phyloP scores from a whole-genome alignment of 768 basidiomycete genomes.

The Mycena latifolia region DNA sequence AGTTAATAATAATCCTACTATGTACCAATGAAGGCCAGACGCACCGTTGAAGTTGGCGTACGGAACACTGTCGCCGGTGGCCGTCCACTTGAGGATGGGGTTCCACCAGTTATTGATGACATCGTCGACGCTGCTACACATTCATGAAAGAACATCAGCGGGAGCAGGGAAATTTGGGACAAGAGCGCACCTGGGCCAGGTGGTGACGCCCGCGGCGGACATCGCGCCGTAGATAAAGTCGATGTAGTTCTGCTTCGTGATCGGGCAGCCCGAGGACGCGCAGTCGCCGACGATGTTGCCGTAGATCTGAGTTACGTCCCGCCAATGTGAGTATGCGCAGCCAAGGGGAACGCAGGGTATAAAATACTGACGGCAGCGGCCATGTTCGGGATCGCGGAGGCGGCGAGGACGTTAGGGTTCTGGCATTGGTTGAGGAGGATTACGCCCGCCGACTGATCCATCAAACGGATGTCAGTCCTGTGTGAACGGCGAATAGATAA shows the following conservation, averaged over 20 bases:
- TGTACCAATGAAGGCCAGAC: constrained; percentile 25
- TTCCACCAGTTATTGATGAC: background rate
- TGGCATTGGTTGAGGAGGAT: constrained; percentile 32
- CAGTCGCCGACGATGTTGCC: constrained; percentile 36
- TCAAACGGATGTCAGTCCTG: background rate
- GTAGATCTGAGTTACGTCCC: constrained; percentile 19
- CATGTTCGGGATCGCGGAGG: constrained; percentile 23
- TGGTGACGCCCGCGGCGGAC: constrained; percentile 22
- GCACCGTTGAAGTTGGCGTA: constrained; percentile 1
- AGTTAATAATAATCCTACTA: background rate
- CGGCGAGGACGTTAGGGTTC: constrained; percentile 18
- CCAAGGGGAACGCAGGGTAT: no score
- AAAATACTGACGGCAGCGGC: constrained; percentile 13
- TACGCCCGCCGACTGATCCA: constrained; percentile 11
- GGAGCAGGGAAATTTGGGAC: background rate
- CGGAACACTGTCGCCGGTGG: background rate
- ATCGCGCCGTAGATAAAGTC: constrained; percentile 38
- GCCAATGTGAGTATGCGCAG: no score
- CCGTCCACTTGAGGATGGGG: background rate
- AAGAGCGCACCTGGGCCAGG: constrained; percentile 25
- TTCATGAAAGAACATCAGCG: background rate
- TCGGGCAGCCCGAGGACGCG: constrained; percentile 28
- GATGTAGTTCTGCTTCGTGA: constrained; percentile 37
- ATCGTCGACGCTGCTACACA: background rate
- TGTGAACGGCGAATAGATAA: no score